A percentile compares a stretch with the other conserved stretches of the same genome.
phyloP scores from a whole-genome alignment of 1,284 basidiomycete species.

The Filobasidium uniguttulatum region DNA sequence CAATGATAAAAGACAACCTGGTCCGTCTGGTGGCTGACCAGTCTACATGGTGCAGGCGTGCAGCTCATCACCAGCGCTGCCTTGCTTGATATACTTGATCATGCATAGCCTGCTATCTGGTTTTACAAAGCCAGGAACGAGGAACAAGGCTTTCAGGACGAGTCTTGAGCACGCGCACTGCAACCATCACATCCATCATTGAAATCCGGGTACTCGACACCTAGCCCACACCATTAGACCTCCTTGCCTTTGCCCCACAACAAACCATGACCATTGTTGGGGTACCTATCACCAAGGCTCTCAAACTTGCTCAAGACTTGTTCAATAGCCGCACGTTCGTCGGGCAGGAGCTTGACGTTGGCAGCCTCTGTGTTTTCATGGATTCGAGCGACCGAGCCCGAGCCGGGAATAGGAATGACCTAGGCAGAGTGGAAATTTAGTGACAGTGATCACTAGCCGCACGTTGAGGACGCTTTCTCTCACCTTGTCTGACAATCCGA shows the following conservation, averaged over 20 bases:
- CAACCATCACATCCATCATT: too few species aligned
- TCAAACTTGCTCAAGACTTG: conserved; percentile 28
- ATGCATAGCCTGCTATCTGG: too few species aligned
- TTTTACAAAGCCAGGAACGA: too few species aligned
- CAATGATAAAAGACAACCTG: too few species aligned
- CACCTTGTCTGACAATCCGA: conserved; percentile 39
- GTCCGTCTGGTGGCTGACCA: too few species aligned
- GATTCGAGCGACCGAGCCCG: conserved; percentile 39
- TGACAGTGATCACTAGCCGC: background rate
- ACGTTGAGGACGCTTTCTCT: background rate
- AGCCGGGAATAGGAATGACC: conserved; percentile 47
- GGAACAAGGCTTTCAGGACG: too few species aligned
- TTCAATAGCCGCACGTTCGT: conserved; percentile 34
- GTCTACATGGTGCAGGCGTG: too few species aligned
- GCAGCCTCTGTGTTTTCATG: conserved; percentile 41
- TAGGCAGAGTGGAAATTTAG: conserved; percentile 8
- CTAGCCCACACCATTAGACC: too few species aligned
- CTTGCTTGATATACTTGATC: too few species aligned
- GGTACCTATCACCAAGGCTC: conserved; percentile 9
- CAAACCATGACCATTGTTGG: conserved; percentile 12
- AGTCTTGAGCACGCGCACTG: too few species aligned
- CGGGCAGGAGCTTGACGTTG: conserved; percentile 38
- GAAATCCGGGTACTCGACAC: too few species aligned
- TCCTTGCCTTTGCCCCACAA: conserved; percentile 8
- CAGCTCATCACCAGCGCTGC: too few species aligned